Conservation (phyloP, 352 stramenopile species). For the Globisporangium orthogonon region DNA sequence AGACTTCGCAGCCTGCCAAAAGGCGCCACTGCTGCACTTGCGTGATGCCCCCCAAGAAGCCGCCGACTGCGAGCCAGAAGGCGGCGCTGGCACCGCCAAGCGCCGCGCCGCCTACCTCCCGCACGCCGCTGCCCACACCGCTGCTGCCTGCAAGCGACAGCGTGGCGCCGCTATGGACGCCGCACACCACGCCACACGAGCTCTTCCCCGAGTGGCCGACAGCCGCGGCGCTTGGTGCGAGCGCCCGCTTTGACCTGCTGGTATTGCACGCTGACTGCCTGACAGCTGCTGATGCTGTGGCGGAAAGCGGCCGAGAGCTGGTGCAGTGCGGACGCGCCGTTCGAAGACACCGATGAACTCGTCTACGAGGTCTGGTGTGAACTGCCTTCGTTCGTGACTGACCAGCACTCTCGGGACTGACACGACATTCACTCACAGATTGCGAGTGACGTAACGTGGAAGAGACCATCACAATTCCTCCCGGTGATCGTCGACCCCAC, state of each 20-base stretch:
- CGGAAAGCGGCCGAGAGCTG: slow-evolving; percentile 38
- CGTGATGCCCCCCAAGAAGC: slow-evolving; percentile 14
- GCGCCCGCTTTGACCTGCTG: no score
- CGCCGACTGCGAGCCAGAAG: slow-evolving; percentile 9
- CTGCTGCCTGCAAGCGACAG: slow-evolving; percentile 23
- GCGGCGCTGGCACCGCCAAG: slow-evolving; percentile 2
- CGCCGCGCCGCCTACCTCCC: background rate
- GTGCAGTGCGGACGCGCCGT: slow-evolving; percentile 31
- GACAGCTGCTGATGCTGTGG: background rate
- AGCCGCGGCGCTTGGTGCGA: slow-evolving; percentile 13
- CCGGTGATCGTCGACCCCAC: slow-evolving; percentile 33
- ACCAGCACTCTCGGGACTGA: background rate
- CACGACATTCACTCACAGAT: background rate
- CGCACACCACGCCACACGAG: slow-evolving; percentile 20
- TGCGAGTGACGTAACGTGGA: slow-evolving; percentile 35
- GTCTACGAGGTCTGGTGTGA: background rate
- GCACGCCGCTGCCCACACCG: slow-evolving; percentile 18
- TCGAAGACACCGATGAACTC: slow-evolving; percentile 24
- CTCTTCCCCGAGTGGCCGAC: slow-evolving; percentile 65
- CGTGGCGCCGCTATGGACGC: slow-evolving; percentile 36
- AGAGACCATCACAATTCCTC: slow-evolving; percentile 54
- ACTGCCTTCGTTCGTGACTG: background rate
- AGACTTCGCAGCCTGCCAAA: no score
- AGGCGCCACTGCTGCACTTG: no score
- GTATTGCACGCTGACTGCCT: no score